These are phyloP conservation scores for Aspergillus sp. DNA, from an alignment of 2,329 filamentous ascomycete genomes.

Conservation along the genomic window DNA sequence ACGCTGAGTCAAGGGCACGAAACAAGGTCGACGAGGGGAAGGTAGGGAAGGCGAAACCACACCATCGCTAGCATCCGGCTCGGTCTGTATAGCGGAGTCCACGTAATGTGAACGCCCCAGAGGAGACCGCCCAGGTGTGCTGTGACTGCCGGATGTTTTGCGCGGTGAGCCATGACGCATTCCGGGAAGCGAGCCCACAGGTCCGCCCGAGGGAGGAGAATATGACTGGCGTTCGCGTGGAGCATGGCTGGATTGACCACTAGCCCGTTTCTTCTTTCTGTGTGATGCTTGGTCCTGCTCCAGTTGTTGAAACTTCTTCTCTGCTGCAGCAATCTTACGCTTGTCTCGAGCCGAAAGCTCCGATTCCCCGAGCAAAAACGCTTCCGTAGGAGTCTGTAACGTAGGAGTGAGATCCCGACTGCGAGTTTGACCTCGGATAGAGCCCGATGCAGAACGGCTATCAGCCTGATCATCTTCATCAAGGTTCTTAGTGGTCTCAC, in stretches of 20 bases:
- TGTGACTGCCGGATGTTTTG: slow-evolving; percentile 32
- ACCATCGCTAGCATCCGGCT: slow-evolving; percentile 43
- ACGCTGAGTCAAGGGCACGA: slow-evolving; percentile 45
- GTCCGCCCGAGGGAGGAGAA: slow-evolving; percentile 38
- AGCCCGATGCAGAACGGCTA: slow-evolving; percentile 59
- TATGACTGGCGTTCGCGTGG: slow-evolving; percentile 42
- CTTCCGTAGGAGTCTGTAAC: slow-evolving; percentile 48
- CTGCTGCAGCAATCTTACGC: slow-evolving; percentile 64
- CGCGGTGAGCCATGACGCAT: slow-evolving; percentile 32
- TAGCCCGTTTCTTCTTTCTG: slow-evolving; percentile 59
- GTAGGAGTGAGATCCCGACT: slow-evolving; percentile 66
- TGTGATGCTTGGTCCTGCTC: slow-evolving; percentile 57
- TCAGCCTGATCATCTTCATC: slow-evolving; percentile 61
- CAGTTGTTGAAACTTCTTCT: slow-evolving; percentile 63
- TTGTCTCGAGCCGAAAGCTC: slow-evolving; percentile 64
- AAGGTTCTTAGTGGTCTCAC: slow-evolving; percentile 55
- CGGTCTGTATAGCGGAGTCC: slow-evolving; percentile 46
- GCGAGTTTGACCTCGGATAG: slow-evolving; percentile 56
- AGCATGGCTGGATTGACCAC: slow-evolving; percentile 53
- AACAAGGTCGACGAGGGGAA: slow-evolving; percentile 31
- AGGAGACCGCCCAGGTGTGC: slow-evolving; percentile 29
- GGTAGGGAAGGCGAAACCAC: slow-evolving; percentile 22
- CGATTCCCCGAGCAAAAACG: slow-evolving; percentile 38
- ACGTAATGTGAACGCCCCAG: slow-evolving; percentile 40
- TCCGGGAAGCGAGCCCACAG: slow-evolving; percentile 28